phyloP scores from a whole-genome alignment of 495 filamentous ascomycete genomes.

The Cercophora scortea region DNA sequence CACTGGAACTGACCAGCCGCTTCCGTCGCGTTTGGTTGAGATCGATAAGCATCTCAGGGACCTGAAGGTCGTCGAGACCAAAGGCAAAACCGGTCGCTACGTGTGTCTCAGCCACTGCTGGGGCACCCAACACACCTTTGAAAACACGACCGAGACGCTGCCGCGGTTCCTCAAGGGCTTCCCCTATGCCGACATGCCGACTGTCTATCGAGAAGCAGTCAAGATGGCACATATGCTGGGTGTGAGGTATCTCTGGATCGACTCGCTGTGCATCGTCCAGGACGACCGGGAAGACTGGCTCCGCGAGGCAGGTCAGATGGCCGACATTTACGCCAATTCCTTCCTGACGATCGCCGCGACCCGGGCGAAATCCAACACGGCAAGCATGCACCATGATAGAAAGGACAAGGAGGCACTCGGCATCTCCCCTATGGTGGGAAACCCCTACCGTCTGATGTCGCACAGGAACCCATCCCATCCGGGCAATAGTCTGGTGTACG shows the following conservation, averaged over 20 bases:
- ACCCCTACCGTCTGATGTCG: no score
- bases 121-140: background rate
- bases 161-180: background rate
- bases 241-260: constrained; percentile 1
- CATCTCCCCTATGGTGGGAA: background rate
- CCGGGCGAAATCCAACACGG: background rate
- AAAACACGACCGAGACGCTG: background rate
- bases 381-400: background rate
- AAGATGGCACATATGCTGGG: background rate
- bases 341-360: background rate
- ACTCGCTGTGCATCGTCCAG: constrained; percentile 5
- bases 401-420: background rate
- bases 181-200: background rate
- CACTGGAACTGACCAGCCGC: no score
- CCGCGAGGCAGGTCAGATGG: background rate
- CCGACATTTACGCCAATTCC: background rate
- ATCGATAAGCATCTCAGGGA: no score
- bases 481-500: background rate
- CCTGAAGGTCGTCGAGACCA: background rate
- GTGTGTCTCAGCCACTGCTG: constrained; percentile 1
- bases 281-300: background rate
- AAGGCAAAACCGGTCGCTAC: background rate
- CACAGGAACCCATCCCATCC: background rate
- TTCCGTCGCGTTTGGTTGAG: no score
- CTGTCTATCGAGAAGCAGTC: constrained; percentile 2